phyloP scores from a whole-genome alignment of 768 basidiomycete species.

The Mycena chlorophos region DNA sequence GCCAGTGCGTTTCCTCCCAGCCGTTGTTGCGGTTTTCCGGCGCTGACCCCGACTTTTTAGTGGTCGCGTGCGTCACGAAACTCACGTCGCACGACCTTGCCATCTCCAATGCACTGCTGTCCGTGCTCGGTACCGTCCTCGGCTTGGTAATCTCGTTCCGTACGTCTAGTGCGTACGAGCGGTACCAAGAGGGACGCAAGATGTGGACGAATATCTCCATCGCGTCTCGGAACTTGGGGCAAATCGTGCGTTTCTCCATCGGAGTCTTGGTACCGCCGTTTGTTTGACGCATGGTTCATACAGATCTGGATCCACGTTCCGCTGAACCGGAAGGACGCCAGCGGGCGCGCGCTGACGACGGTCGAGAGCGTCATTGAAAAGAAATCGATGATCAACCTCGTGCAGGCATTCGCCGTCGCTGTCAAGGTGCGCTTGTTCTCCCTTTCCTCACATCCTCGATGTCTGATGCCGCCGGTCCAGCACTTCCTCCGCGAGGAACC shows the following conservation, averaged over 20 bases:
- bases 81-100: constrained; percentile 49
- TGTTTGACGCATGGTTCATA: not conserved
- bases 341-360: constrained; percentile 29
- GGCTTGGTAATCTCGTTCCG: constrained; percentile 73
- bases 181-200: constrained; percentile 71
- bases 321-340: constrained; percentile 39
- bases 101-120: constrained; percentile 56
- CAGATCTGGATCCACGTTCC: constrained; percentile 62
- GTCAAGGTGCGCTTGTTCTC: constrained; percentile 49
- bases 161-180: constrained; percentile 69
- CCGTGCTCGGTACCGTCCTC: constrained; percentile 73
- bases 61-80: constrained; percentile 57
- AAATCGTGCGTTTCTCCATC: constrained; percentile 10
- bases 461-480: constrained; percentile 28
- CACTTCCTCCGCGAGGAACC: constrained; percentile 68
- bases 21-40: constrained; percentile 29
- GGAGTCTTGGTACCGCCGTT: not conserved
- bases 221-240: constrained; percentile 18
- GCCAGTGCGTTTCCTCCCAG: constrained; percentile 43
- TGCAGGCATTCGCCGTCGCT: constrained; percentile 68
- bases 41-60: constrained; percentile 44
- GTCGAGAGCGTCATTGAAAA: constrained; percentile 67
- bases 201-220: constrained; percentile 49
- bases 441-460: not conserved
- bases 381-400: constrained; percentile 70